phyloP scores from a whole-genome alignment of 75 land plant genomes.

The Pinus albicaulis region DNA sequence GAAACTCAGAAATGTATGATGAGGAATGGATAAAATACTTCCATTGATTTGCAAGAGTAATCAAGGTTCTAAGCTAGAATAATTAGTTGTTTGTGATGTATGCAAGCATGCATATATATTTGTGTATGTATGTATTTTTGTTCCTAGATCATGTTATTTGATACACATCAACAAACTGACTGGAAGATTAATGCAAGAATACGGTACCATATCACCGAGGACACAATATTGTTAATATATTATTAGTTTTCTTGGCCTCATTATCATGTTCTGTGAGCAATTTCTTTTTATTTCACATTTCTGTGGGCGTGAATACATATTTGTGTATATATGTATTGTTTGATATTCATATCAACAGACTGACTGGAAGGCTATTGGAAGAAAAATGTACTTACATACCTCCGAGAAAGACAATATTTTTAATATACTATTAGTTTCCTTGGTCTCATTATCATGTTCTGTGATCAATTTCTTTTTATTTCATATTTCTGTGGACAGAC shows the following conservation, averaged over 20 bases:
- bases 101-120: neutral
- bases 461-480: neutral
- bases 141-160: no score
- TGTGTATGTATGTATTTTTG: no score
- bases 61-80: neutral
- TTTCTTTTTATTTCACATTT: neutral
- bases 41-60: neutral
- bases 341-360: no score
- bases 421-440: neutral
- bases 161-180: no score
- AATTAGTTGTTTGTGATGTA: neutral
- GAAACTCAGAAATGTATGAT: neutral
- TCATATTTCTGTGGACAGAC: neutral
- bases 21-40: neutral
- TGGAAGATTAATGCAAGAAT: neutral
- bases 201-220: neutral
- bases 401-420: neutral
- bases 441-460: neutral
- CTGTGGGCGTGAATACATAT: no score
- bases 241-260: no score
- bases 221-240: neutral
- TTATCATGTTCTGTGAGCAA: neutral
- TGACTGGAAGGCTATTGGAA: no score
- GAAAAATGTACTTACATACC: neutral
- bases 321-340: no score